Base-by-base conservation (phyloP, 2,329 filamentous ascomycete genomes). In the Lasiodiplodia theobromae region DNA sequence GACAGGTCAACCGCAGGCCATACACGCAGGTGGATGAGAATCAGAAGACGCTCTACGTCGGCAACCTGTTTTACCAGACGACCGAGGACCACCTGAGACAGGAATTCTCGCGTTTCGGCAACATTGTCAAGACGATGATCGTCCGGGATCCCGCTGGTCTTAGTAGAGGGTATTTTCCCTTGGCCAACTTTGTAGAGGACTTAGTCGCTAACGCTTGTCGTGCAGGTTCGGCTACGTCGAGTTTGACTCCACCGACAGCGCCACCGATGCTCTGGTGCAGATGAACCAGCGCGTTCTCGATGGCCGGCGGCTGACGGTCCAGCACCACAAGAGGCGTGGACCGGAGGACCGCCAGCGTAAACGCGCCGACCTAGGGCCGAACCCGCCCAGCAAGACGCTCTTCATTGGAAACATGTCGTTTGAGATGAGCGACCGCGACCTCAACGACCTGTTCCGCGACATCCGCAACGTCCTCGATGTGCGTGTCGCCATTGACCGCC, bases 391-490 rank as follows among this genome's bases (percentile, higher is more conserved):
- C 64, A 88, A 86, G 75, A 92, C 90, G 1, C 82, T 97, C 40
- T 97, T 91, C 83, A 87, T 97, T 73, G 93, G 93, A 72, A 96
- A 96, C 83, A 88, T 97, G 80, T 89, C 92, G 12, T 96, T 92
- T 77, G 92, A 96, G 81, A 91, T 94, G 83, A 92, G 91, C 10
- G 93, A 97, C 76, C 87, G 88, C 66, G 93, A 97, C 75, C 84
- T 97, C 66, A 94, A 94, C 80, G 85, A 89, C 66, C 80, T 96
- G 31, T 95, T 97, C 86, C 83, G 86, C 69, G 86, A 88, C 28
- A 84, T 96, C 69, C 82, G 86, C 62, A 91, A 92, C 77, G 86
- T 95, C 58, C 81, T 86, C 66, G 92, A 94, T 74, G 89, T 97
- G 58, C 89, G 94, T 70, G 90, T 97, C 68, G 91, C 93, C 64